A percentile compares a stretch with the other conserved stretches of the same genome.
These are phyloP conservation scores for Hypoxylon fuscum DNA, from an alignment of 495 filamentous ascomycete genomes.

Conservation along the genomic window DNA sequence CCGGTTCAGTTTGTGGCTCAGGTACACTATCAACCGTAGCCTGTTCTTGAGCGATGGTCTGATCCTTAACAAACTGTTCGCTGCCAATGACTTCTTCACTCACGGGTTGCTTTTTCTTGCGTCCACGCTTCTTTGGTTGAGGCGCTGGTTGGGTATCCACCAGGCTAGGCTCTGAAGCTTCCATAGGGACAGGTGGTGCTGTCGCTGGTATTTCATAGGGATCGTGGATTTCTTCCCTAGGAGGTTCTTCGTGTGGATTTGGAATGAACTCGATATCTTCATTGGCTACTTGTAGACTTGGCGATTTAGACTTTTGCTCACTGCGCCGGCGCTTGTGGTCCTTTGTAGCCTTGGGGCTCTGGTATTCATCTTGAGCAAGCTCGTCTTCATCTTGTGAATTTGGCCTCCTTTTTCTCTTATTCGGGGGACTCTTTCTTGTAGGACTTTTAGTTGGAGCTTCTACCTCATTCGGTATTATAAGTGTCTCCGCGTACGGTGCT, in stretches of 20 bases:
- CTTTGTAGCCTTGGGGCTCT: constrained; percentile 9
- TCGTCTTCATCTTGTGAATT: constrained; percentile 37
- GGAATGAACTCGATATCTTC: constrained; percentile 21
- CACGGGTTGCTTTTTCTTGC: constrained; percentile 39
- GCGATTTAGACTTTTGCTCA: constrained; percentile 6
- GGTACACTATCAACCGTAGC: background rate
- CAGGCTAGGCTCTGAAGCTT: constrained; percentile 2
- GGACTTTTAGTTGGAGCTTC: constrained; percentile 1
- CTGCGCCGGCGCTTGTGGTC: constrained; percentile 26
- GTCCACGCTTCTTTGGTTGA: constrained; percentile 40
- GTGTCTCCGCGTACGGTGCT: background rate
- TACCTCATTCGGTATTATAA: background rate
- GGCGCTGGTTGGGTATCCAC: constrained; percentile 13
- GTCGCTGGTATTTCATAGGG: constrained; percentile 17
- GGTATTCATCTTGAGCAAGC: constrained; percentile 17
- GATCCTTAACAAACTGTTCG: constrained; percentile 4
- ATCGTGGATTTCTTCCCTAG: background rate
- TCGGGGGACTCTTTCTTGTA: background rate
- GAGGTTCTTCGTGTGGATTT: constrained; percentile 6
- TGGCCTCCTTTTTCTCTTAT: constrained; percentile 24
- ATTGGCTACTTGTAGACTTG: constrained; percentile 10
- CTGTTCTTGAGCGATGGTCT: constrained; percentile 4
- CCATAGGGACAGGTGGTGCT: constrained; percentile 7
- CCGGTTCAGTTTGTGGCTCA: constrained; percentile 14
- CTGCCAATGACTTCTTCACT: background rate